Evolutionary conservation across 2,329 filamentous ascomycete species (phyloP), one percentile per base, ranked within the genome.

Genomic region (Immersiporthe knoxdaviesiana): DNA sequence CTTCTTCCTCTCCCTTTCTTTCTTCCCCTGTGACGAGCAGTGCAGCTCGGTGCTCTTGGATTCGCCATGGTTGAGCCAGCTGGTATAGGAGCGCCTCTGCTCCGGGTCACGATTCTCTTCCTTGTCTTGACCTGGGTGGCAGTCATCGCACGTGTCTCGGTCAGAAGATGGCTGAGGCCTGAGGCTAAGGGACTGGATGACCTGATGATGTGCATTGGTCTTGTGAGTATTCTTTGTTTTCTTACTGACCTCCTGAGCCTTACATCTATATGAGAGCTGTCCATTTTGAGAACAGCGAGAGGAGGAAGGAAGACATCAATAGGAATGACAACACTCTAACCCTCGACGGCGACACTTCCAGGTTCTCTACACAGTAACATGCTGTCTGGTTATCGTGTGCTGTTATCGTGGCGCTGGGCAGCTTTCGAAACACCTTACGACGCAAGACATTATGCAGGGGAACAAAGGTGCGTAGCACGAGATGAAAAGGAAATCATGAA

Each of bases 331-430:
- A 54, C 66, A 30, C 21, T 73, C 64, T 65, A 16, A 69, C 32
- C 21, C 44, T 8, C 8, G 32, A 35, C 24, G 56, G 1, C 32
- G 56, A 21, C 44, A 8, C 32, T 27, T n/a, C 21, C 27, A 77
- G 75, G 52, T 74, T 12, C 71, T 77, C 39, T 77, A 75, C 61
- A 72, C 75, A 10, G 71, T 76, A 12, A 77, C 75, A 52, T 67
- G 66, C 14, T 24, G 66, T 27, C 68, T 77, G 44, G 75, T 76
- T 47, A 77, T 77, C 67, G 72, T 73, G 1, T 76, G 74, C 35
- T 72, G 71, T n/a, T 77, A 70, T 30, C 72, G 74, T 24, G 76
- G 76, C 60, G 72, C 75, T 27, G 76, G 76, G 1, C 76, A 77
- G 63, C 50, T 69, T 30, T 61, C 74, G 14, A 66, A 70, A 2